Evolutionary conservation across 176 grass and related monocot genomes (phyloP), one percentile per base, ranked within the genome.

Genomic region (Ananas comosus): DNA sequence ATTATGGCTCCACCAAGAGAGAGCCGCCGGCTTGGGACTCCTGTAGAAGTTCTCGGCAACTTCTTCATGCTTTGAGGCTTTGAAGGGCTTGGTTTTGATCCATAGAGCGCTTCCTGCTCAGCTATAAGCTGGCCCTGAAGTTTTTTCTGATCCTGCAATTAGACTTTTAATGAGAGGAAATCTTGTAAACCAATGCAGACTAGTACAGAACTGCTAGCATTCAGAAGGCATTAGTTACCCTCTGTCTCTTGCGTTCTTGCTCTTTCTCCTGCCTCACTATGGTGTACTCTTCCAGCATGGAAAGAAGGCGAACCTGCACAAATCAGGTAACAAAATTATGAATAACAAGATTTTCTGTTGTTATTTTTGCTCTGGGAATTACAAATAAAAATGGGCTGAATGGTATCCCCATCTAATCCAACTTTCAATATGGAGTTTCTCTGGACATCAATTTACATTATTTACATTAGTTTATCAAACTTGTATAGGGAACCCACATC

Each of bases 1-100:
- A 79, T 65, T 63, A 73, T 70, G 51, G 82, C 65, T 78, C 86
- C 94, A 86, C 94, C 94, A 65, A 97, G 70, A 57, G 94, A 97
- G 4, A 87, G 18, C 68, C 81, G 80, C 66, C 74, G 70, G 66
- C 70, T 86, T 76, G 85, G 53, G 47, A 67, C 63, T 10, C 65
- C 69, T 51, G 68, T 73, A 12, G 88, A 83, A 23, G 65, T 79
- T 72, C 65, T 79, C 28, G 78, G 53, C 11, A 72, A 29, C 78
- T 97, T 95, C 64, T 88, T 90, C 33, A 65, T 56, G 17, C 79
- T 86, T 53, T 74, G 78, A 65, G 83, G 47, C 54, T 59, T 76
- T 49, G 72, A 80, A 48, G 85, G 80, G 63, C 72, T 84, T 2
- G 83, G 79, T 78, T 86, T 90, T n/a, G 61, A 65, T 13, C 48